Evolutionary conservation across 495 filamentous ascomycete genomes (phyloP).

Genomic region (Lasiosphaeris hirsuta): DNA sequence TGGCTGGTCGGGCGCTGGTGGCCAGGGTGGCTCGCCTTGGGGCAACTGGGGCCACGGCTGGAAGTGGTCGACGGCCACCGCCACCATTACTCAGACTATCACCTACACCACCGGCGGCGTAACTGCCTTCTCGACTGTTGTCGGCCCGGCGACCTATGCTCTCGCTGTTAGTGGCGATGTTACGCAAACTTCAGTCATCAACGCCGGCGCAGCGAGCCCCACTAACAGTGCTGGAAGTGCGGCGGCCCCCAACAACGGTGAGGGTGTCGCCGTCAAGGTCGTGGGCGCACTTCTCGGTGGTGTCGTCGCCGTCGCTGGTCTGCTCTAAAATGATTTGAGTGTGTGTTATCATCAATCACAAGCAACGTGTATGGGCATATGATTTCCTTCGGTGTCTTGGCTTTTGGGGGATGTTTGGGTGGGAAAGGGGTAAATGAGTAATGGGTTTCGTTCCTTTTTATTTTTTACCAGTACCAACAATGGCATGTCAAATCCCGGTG

Average conservation of each 20-base stretch:
- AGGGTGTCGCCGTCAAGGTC: conserved; percentile 32
- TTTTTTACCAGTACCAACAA: not conserved
- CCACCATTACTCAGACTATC: conserved; percentile 33
- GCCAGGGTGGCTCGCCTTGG: conserved; percentile 37
- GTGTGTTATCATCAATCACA: not conserved
- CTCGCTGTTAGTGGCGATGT: conserved; percentile 38
- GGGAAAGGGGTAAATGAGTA: not conserved
- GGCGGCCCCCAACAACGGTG: not conserved
- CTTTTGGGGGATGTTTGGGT: not conserved
- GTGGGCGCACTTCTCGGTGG: conserved; percentile 38
- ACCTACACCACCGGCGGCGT: conserved; percentile 38
- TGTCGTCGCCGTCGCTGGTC: conserved; percentile 37
- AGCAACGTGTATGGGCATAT: not conserved
- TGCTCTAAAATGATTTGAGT: conserved; percentile 30
- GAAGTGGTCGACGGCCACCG: conserved; percentile 30
- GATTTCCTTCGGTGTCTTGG: conserved; percentile 1
- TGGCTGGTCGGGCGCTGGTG: conserved; percentile 37
- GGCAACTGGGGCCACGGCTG: conserved; percentile 44
- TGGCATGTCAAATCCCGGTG: no score
- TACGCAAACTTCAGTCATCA: conserved; percentile 29
- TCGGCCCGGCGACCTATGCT: conserved; percentile 38
- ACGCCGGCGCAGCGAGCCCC: conserved; percentile 12
- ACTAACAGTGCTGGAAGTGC: not conserved
- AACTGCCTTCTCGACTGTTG: conserved; percentile 33
- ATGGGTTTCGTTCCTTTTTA: not conserved